These are phyloP conservation scores for Talaromyces nanjingensis DNA, from an alignment of 495 filamentous ascomycete species.

Conservation along the genomic window DNA sequence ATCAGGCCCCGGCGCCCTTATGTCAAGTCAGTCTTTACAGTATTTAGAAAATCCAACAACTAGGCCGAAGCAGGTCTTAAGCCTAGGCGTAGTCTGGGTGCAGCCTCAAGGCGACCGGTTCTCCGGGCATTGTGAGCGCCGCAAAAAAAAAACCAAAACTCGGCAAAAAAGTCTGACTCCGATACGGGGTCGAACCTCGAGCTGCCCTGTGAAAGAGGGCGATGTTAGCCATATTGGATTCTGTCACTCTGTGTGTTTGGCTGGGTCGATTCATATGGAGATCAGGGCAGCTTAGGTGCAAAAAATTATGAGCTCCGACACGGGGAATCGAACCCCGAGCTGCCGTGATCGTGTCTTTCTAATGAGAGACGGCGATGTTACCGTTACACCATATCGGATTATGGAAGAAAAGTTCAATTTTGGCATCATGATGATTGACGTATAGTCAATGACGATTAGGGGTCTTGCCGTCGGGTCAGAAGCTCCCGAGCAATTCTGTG, in stretches of 20 bases:
- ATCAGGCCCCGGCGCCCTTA: no score
- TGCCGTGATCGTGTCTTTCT: conserved; percentile 3
- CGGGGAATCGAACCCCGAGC: conserved; percentile 12
- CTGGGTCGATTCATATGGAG: no score
- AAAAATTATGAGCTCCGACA: conserved; percentile 3
- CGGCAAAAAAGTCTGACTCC: neutral
- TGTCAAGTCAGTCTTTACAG: no score
- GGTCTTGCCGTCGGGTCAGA: neutral
- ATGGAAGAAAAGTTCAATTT: neutral
- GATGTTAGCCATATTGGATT: neutral
- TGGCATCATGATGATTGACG: neutral
- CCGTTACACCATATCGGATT: neutral
- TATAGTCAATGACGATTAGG: no score
- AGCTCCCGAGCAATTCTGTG: neutral
- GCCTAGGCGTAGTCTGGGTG: no score
- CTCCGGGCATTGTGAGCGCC: no score
- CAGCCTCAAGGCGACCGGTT: no score
- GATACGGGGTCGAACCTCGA: conserved; percentile 10
- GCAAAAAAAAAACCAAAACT: no score
- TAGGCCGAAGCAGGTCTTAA: no score
- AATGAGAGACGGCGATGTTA: conserved; percentile 1
- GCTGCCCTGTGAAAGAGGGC: neutral
- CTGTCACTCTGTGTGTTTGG: no score
- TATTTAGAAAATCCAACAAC: no score
- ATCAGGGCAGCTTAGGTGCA: no score